Percentiles rank a stretch among this genome's conserved stretches.
Conservation (phyloP, 192 early-diverging fungal species). For the Backusella luteola region DNA sequence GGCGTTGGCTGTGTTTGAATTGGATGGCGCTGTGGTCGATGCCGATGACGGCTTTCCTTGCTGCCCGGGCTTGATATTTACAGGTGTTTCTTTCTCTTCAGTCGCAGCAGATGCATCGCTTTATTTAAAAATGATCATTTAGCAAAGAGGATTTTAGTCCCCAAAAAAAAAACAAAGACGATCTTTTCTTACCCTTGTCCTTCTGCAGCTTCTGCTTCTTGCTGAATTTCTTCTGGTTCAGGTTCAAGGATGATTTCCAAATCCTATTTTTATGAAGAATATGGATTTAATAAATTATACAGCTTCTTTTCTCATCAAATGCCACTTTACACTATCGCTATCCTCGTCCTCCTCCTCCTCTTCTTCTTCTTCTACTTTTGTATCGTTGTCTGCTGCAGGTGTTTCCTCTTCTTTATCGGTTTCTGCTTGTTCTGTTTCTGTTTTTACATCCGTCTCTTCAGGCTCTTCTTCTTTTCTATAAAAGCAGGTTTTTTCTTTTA, state of each 20-base stretch:
- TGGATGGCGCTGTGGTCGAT: slow-evolving; percentile 38
- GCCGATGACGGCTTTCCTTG: slow-evolving; percentile 35
- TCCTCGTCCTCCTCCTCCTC: slow-evolving; percentile 43
- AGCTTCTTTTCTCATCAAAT: not conserved
- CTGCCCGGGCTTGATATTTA: slow-evolving; percentile 46
- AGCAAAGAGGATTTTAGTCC: too few relatives aligned
- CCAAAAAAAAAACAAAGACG: not conserved
- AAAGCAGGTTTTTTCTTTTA: not conserved
- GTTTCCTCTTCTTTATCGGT: not conserved
- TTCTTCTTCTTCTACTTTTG: slow-evolving; percentile 41
- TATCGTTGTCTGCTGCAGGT: not conserved
- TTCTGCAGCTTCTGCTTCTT: slow-evolving; percentile 18
- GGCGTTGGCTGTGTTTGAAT: slow-evolving; percentile 20
- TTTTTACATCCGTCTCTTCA: slow-evolving; percentile 4
- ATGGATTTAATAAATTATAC: not conserved
- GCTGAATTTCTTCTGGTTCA: slow-evolving; percentile 46
- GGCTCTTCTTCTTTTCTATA: slow-evolving; percentile 17
- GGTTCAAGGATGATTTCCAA: slow-evolving; percentile 72
- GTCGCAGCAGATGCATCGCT: not conserved
- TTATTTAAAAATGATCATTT: not conserved
- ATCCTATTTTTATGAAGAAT: slow-evolving; percentile 45
- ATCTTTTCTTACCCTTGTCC: not conserved
- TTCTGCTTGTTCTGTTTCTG: not conserved
- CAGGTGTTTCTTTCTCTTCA: slow-evolving; percentile 32
- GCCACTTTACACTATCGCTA: slow-evolving; percentile 58